Evolutionary conservation across 2,329 filamentous ascomycete species (phyloP).

Genomic region (Venturia effusa): DNA sequence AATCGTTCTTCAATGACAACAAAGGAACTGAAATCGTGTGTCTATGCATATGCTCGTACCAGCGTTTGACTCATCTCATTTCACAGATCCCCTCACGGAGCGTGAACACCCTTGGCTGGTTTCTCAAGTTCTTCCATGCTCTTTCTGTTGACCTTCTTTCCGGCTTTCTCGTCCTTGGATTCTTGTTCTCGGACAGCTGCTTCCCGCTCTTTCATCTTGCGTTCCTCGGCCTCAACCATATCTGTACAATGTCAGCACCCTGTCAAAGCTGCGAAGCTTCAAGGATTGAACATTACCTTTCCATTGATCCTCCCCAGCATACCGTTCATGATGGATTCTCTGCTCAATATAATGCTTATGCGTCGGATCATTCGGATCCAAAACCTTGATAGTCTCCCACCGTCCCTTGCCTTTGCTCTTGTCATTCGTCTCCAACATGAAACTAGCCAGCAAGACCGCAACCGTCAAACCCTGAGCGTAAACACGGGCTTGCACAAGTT

Average conservation of each 20-base stretch:
- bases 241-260: slow-evolving; percentile 36
- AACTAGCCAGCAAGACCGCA: slow-evolving; percentile 69
- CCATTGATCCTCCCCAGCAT: slow-evolving; percentile 87
- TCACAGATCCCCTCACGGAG: background rate
- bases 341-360: slow-evolving; percentile 80
- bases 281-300: slow-evolving; percentile 45
- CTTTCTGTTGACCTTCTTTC: background rate
- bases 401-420: slow-evolving; percentile 62
- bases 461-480: slow-evolving; percentile 87
- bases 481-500: slow-evolving; percentile 87
- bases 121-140: background rate
- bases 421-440: slow-evolving; percentile 73
- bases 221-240: slow-evolving; percentile 75
- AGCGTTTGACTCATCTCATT: background rate
- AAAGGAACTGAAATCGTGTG: background rate
- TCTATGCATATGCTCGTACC: background rate
- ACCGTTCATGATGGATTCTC: slow-evolving; percentile 76
- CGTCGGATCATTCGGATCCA: slow-evolving; percentile 72
- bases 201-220: slow-evolving; percentile 42
- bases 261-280: slow-evolving; percentile 4
- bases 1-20: background rate
- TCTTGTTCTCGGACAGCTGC: slow-evolving; percentile 19
- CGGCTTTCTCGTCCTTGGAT: slow-evolving; percentile 10
- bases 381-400: slow-evolving; percentile 75
- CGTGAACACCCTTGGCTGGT: background rate